Evolutionary conservation across 768 basidiomycete species (phyloP), one percentile per base, ranked within the genome.

Genomic region (Agaricus subrufescens): DNA sequence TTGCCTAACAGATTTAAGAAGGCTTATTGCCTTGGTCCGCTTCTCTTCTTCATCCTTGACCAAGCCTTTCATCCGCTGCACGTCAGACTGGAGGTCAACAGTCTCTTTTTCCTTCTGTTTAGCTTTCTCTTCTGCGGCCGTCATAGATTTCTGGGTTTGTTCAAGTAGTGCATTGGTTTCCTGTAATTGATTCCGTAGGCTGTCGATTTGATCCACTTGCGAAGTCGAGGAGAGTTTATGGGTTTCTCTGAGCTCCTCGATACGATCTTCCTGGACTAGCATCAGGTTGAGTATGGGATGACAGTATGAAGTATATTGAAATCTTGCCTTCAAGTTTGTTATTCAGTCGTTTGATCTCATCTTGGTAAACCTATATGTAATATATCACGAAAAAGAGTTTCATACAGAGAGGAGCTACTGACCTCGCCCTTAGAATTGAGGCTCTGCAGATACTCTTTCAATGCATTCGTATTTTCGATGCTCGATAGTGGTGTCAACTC

Each of bases 41-140:
- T 99, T 98, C 71, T 99, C 97, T 69, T 98, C 97, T 66, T 98
- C 97, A 58, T 98, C 95, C 68, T 91, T 97, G 4, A 85, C 87
- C 9, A 75, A 54, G 19, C 73, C 74, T 60, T 84, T 86, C 3
- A 80, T 71, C 45, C 79, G 81, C 46, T 84, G 79, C 1, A 87
- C 69, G 55, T 97, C 91, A 15, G 75, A 68, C 46, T 77, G 76
- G n/a, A 94, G 72, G 15, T 75, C 78, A 2, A 80, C 77, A 0
- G 86, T 70, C 40, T 89, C 85, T 0, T 71, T 69, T 51, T 80
- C 78, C 42, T 77, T 81, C 53, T 77, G 82, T 1, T 75, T 67
- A 4, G 72, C 64, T 12, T 78, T 75, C 34, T 78, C 79, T 58
- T 85, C 81, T 8, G 72, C 71, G n/a, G 75, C 71, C 4, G 77